These are phyloP conservation scores for Xylaria sp. DNA, from an alignment of 495 filamentous ascomycete species.

Conservation along the genomic window DNA sequence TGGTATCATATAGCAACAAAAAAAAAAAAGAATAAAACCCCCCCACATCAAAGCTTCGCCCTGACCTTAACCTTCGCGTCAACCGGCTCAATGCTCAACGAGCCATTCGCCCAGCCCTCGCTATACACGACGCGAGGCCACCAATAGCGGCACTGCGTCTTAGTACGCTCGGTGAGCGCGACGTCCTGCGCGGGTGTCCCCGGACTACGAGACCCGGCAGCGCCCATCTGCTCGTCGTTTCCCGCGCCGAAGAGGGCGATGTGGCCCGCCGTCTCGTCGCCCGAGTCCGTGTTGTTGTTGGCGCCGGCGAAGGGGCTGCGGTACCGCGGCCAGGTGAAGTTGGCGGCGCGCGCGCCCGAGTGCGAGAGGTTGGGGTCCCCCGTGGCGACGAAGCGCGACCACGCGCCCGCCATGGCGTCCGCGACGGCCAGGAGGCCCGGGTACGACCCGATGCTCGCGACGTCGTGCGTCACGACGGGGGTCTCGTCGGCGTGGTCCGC, in stretches of 20 bases:
- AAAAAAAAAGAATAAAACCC: neutral
- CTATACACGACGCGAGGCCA: constrained; percentile 51
- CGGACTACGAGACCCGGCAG: constrained; percentile 44
- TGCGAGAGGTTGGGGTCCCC: constrained; percentile 59
- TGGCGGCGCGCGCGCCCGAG: constrained; percentile 26
- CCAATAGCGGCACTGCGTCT: constrained; percentile 65
- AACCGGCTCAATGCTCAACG: constrained; percentile 6
- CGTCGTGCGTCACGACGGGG: constrained; percentile 62
- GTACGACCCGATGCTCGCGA: constrained; percentile 46
- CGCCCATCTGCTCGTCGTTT: constrained; percentile 61
- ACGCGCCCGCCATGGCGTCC: constrained; percentile 61
- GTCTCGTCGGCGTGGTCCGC: constrained; percentile 69
- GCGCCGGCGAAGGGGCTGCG: constrained; percentile 32
- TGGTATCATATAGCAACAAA: no score
- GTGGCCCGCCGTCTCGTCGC: constrained; percentile 36
- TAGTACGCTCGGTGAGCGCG: constrained; percentile 51
- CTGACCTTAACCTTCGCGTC: neutral
- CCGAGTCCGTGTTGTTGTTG: constrained; percentile 32
- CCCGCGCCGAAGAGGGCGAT: constrained; percentile 66
- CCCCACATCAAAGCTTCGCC: constrained; percentile 24
- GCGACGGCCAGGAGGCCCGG: constrained; percentile 56
- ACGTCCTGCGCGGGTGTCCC: constrained; percentile 55
- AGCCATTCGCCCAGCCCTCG: constrained; percentile 49
- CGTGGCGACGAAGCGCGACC: constrained; percentile 61
- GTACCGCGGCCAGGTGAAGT: constrained; percentile 40